Percentiles rank a stretch among this genome's conserved stretches.
Evolutionary conservation across 345 rosid species (phyloP).

Genomic region (Citrus reticulata): DNA sequence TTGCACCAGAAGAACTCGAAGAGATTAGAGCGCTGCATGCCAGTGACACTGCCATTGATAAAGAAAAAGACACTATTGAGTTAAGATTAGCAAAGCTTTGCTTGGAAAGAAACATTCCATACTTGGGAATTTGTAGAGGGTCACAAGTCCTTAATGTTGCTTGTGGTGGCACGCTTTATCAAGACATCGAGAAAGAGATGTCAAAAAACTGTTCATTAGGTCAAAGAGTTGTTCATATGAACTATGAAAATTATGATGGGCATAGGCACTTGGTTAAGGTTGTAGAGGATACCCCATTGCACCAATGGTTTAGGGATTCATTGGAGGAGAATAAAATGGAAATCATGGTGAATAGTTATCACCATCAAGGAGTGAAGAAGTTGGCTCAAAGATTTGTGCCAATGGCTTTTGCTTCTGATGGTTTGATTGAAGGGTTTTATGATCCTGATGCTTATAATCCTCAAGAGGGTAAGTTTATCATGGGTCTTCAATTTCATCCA

Average conservation of each 20-base stretch:
- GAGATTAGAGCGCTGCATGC: slow-evolving; percentile 42
- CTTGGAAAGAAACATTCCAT: slow-evolving; percentile 58
- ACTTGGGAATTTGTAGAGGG: slow-evolving; percentile 68
- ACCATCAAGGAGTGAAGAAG: slow-evolving; percentile 62
- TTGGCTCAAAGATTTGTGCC: slow-evolving; percentile 51
- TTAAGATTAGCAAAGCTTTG: slow-evolving; percentile 53
- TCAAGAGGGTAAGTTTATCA: slow-evolving; percentile 53
- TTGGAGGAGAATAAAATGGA: slow-evolving; percentile 44
- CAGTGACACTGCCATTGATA: slow-evolving; percentile 50
- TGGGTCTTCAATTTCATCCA: slow-evolving; percentile 70
- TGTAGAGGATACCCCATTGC: slow-evolving; percentile 48
- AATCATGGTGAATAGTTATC: slow-evolving; percentile 66
- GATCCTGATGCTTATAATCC: slow-evolving; percentile 57
- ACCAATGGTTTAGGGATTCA: slow-evolving; percentile 51
- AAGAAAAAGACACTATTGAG: slow-evolving; percentile 61
- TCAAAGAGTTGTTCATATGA: slow-evolving; percentile 36
- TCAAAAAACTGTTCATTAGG: slow-evolving; percentile 14
- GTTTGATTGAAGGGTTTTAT: slow-evolving; percentile 71
- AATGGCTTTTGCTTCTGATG: slow-evolving; percentile 67
- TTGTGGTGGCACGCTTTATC: slow-evolving; percentile 61
- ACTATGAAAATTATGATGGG: slow-evolving; percentile 54
- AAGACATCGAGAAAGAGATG: slow-evolving; percentile 51
- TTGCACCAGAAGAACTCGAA: slow-evolving; percentile 48
- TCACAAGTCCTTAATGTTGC: slow-evolving; percentile 73
- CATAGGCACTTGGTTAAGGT: slow-evolving; percentile 46